A percentile compares a stretch with the other conserved stretches of the same genome.
Evolutionary conservation across 176 grass and related monocot species (phyloP).

Genomic region (Guadua angustifolia): DNA sequence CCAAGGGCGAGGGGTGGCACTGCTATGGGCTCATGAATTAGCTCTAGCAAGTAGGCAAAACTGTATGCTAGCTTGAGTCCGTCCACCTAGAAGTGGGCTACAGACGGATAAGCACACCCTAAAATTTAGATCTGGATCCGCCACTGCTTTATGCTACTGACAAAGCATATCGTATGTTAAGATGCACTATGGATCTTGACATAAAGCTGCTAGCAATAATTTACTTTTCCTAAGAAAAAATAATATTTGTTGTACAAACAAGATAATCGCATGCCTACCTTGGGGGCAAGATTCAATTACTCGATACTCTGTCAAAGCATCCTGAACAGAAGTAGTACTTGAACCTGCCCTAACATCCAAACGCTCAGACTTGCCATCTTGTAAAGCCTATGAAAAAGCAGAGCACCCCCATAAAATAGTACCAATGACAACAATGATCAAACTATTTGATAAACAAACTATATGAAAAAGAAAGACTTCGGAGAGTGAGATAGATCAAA

Average conservation of each 20-base stretch:
- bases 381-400: conserved; percentile 65
- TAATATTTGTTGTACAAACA: neutral
- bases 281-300: conserved; percentile 73
- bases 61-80: too few relatives aligned
- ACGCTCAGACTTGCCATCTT: conserved; percentile 87
- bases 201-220: neutral
- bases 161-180: neutral
- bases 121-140: too few relatives aligned
- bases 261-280: conserved; percentile 49
- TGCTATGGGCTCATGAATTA: too few relatives aligned
- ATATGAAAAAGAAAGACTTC: neutral
- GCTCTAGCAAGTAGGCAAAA: too few relatives aligned
- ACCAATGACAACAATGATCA: neutral
- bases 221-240: conserved; percentile 15
- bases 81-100: too few relatives aligned
- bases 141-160: too few relatives aligned
- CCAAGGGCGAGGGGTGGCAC: too few relatives aligned
- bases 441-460: conserved; percentile 21
- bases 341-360: conserved; percentile 61
- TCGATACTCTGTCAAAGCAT: conserved; percentile 90
- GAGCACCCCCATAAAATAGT: conserved; percentile 30
- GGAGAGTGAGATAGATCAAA: conserved; percentile 3
- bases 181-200: neutral
- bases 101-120: too few relatives aligned
- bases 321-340: conserved; percentile 58